Evolutionary conservation across 2,329 filamentous ascomycete genomes (phyloP).

Genomic region (Esteya vermicola): DNA sequence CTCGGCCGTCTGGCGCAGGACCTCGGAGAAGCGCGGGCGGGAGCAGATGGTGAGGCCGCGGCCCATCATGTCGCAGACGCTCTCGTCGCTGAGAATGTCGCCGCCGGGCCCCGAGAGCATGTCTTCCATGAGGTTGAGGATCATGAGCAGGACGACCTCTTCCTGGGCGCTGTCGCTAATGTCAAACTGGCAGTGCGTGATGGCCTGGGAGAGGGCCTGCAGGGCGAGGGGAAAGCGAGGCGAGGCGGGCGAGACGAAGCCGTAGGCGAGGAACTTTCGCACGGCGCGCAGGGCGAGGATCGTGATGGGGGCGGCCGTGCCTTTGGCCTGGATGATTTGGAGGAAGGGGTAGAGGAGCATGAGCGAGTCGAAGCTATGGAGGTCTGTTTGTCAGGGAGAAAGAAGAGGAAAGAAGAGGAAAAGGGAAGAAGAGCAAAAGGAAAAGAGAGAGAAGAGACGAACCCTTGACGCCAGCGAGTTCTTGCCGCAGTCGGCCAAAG

Average conservation of each 20-base stretch:
- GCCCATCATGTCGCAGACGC: slow-evolving; percentile 99
- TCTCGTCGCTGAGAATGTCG: slow-evolving; percentile 89
- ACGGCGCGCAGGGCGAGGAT: slow-evolving; percentile 87
- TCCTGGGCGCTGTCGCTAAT: slow-evolving; percentile 90
- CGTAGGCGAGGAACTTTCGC: slow-evolving; percentile 92
- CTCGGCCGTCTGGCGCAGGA: slow-evolving; percentile 80
- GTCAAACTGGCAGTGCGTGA: slow-evolving; percentile 96
- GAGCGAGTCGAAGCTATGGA: slow-evolving; percentile 76
- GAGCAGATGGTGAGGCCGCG: slow-evolving; percentile 95
- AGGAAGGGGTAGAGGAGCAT: slow-evolving; percentile 85
- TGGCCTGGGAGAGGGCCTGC: slow-evolving; percentile 86
- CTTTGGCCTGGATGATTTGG: slow-evolving; percentile 90
- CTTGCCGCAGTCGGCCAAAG: slow-evolving; percentile 78
- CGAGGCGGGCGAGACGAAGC: slow-evolving; percentile 70
- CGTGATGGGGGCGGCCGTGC: slow-evolving; percentile 90
- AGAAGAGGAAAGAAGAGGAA: too few species aligned
- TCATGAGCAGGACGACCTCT: slow-evolving; percentile 87
- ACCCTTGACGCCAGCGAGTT: slow-evolving; percentile 77
- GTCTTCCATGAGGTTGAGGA: slow-evolving; percentile 93
- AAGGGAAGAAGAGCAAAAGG: too few species aligned
- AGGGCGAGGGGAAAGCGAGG: slow-evolving; percentile 84
- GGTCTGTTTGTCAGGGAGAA: too few species aligned
- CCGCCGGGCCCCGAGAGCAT: slow-evolving; percentile 93
- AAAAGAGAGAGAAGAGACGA: too few species aligned
- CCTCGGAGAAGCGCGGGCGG: slow-evolving; percentile 78